Conservation (phyloP, 1,284 basidiomycete genomes). For the Naganishia albida region DNA sequence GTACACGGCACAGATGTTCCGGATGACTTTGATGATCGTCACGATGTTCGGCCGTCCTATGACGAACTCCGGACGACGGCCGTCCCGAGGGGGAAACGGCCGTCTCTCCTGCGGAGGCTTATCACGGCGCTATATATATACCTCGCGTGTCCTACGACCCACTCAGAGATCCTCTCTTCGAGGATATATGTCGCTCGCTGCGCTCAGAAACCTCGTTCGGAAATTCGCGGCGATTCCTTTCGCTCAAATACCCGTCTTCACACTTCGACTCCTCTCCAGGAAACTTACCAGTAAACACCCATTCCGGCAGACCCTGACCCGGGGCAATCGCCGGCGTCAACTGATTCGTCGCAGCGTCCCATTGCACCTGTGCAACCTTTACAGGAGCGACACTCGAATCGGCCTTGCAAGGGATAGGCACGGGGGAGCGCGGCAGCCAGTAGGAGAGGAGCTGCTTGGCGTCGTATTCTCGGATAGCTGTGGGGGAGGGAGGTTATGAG, state of each 20-base stretch:
- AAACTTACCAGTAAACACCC: slow-evolving; percentile 69
- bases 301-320: slow-evolving; percentile 70
- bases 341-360: slow-evolving; percentile 72
- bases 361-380: slow-evolving; percentile 55
- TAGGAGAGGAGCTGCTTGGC: slow-evolving; percentile 91
- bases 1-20: too few species aligned
- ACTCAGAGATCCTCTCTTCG: too few species aligned
- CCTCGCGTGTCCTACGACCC: too few species aligned
- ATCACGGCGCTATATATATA: too few species aligned
- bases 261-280: neutral
- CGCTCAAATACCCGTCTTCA: too few species aligned
- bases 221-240: neutral
- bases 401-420: slow-evolving; percentile 55
- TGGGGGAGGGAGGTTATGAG: neutral
- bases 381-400: slow-evolving; percentile 52
- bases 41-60: too few species aligned
- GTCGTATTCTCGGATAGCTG: slow-evolving; percentile 90
- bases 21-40: too few species aligned
- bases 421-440: slow-evolving; percentile 84
- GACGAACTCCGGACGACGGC: too few species aligned
- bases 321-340: slow-evolving; percentile 66
- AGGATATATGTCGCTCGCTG: too few species aligned
- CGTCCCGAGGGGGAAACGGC: too few species aligned
- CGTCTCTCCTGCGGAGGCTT: too few species aligned
- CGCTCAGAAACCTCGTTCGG: too few species aligned